Conservation (phyloP, 495 filamentous ascomycete species). For the Penicillium canariense region DNA sequence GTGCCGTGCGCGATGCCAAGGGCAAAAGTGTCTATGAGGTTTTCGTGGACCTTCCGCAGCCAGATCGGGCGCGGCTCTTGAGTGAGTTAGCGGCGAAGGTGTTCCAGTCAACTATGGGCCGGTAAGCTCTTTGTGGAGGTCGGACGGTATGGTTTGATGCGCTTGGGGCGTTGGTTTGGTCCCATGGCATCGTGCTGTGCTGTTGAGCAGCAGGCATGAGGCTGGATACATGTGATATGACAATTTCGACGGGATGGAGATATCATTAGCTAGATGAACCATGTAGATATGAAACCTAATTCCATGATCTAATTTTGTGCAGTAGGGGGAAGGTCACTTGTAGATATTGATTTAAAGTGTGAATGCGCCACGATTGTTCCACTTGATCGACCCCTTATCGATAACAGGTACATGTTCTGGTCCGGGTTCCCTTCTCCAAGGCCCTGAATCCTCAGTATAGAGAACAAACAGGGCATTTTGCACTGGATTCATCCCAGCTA, state of each 20-base stretch:
- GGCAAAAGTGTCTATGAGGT: conserved; percentile 96
- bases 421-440: neutral
- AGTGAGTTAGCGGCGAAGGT: conserved; percentile 73
- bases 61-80: conserved; percentile 73
- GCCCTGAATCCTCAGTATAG: neutral
- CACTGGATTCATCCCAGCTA: neutral
- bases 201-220: neutral
- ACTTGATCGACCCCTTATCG: conserved; percentile 13
- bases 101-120: conserved; percentile 50
- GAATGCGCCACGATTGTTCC: neutral
- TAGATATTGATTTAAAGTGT: too few relatives aligned
- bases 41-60: conserved; percentile 76
- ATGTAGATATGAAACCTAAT: neutral
- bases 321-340: neutral
- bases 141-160: neutral
- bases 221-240: neutral
- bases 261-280: neutral
- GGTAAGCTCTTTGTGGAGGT: conserved; percentile 7
- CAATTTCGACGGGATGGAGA: neutral
- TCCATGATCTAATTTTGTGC: too few relatives aligned
- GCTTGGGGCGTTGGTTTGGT: neutral
- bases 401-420: conserved; percentile 9
- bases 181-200: neutral
- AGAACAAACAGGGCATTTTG: neutral
- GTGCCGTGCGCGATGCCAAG: conserved; percentile 80